These are phyloP conservation scores for Suillus weaverae DNA, from an alignment of 768 basidiomycete species.

Conservation along the genomic window DNA sequence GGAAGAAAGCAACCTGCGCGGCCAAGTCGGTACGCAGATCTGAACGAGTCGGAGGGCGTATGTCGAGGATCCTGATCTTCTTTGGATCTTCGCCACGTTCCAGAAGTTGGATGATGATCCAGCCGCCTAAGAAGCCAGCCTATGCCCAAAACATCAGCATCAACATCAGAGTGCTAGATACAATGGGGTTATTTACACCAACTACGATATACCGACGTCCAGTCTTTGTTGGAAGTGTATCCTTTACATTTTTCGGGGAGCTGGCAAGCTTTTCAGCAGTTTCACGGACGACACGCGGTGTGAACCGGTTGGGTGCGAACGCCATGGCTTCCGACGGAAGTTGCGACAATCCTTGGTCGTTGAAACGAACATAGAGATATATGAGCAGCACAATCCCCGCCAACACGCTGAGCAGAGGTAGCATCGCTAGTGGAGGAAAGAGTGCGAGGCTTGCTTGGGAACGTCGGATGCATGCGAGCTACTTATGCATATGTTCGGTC, in stretches of 20 bases:
- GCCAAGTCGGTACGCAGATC: slow-evolving; percentile 56
- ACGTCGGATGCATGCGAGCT: background rate
- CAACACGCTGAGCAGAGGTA: slow-evolving; percentile 10
- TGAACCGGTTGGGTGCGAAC: slow-evolving; percentile 55
- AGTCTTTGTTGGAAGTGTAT: slow-evolving; percentile 63
- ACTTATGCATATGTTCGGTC: too few relatives aligned
- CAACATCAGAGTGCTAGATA: background rate
- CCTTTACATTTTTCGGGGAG: slow-evolving; percentile 35
- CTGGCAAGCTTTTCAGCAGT: slow-evolving; percentile 39
- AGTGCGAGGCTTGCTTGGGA: background rate
- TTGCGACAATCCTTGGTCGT: slow-evolving; percentile 54
- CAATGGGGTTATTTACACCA: slow-evolving; percentile 48
- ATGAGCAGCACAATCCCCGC: slow-evolving; percentile 8
- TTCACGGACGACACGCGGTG: slow-evolving; percentile 41
- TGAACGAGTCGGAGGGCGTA: slow-evolving; percentile 56
- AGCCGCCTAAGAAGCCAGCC: slow-evolving; percentile 78
- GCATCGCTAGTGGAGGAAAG: slow-evolving; percentile 16
- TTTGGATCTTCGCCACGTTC: slow-evolving; percentile 70
- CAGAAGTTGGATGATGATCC: slow-evolving; percentile 70
- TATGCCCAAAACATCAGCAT: slow-evolving; percentile 23
- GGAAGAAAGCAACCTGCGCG: slow-evolving; percentile 53
- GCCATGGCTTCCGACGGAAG: slow-evolving; percentile 48
- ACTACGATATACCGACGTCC: slow-evolving; percentile 75
- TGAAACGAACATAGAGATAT: slow-evolving; percentile 44
- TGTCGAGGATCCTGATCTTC: slow-evolving; percentile 65